phyloP scores from a whole-genome alignment of 345 rosid genomes.

The Rhizophora mangle region DNA sequence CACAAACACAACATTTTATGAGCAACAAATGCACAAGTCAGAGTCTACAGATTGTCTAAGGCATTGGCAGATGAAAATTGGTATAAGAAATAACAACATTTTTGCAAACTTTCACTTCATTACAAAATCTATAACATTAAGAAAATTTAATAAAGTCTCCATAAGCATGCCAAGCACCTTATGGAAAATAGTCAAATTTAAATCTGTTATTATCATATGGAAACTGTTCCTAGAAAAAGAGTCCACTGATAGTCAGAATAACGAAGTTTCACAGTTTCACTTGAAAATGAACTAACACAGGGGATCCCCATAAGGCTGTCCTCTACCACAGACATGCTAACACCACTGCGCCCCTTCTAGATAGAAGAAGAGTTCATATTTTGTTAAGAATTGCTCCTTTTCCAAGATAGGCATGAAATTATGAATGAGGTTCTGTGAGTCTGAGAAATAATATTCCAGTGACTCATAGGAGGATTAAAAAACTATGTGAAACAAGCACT shows the following conservation, averaged over 20 bases:
- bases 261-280: not conserved
- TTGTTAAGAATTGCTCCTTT: too few species aligned
- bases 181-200: not conserved
- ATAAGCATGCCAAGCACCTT: not conserved
- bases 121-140: not conserved
- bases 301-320: not conserved
- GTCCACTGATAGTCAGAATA: not conserved
- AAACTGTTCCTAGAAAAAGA: too few species aligned
- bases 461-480: too few species aligned
- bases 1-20: not conserved
- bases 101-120: not conserved
- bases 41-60: not conserved
- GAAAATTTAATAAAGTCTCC: not conserved
- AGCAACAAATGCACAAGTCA: not conserved
- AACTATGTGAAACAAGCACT: too few species aligned
- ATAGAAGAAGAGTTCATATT: not conserved
- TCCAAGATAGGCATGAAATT: too few species aligned
- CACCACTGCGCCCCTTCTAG: not conserved
- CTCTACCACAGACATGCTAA: not conserved
- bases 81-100: not conserved
- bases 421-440: too few species aligned
- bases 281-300: not conserved
- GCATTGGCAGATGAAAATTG: not conserved
- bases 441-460: too few species aligned
- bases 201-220: too few species aligned